Evolutionary conservation across 208 protist species (phyloP).

Genomic region (Acanthamoeba castellanii): DNA sequence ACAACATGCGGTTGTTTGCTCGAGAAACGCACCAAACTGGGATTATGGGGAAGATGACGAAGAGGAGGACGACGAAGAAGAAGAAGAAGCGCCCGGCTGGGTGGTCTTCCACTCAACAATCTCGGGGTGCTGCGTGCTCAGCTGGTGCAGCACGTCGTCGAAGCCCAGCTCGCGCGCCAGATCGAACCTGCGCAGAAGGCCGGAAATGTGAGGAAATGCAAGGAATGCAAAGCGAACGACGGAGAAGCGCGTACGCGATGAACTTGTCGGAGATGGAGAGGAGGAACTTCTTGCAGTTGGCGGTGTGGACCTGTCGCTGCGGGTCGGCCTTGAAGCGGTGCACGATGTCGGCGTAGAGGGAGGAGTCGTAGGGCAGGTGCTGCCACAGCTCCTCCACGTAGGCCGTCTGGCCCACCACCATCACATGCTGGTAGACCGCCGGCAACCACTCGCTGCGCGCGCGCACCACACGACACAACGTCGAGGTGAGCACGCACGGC

Average conservation of each 20-base stretch:
- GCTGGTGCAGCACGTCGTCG: slow-evolving; percentile 3
- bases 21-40: too few species aligned
- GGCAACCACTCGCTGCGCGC: neutral
- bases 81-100: neutral
- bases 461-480: neutral
- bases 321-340: neutral
- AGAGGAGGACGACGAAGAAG: neutral
- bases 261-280: slow-evolving; percentile 36
- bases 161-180: slow-evolving; percentile 30
- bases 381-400: slow-evolving; percentile 53
- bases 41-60: neutral
- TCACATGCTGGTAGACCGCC: slow-evolving; percentile 16
- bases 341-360: slow-evolving; percentile 8
- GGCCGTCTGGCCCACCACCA: neutral
- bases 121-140: neutral
- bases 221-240: too few species aligned
- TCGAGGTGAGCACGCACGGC: neutral
- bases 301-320: neutral
- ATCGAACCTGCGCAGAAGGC: neutral
- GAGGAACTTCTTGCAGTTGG: slow-evolving; percentile 41
- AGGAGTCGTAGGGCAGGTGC: slow-evolving; percentile 33
- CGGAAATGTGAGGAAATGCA: neutral
- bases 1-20: too few species aligned
- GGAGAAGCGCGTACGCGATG: slow-evolving; percentile 5
- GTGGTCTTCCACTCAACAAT: slow-evolving; percentile 3